These are phyloP conservation scores for Penicillium subrubescens DNA, from an alignment of 495 filamentous ascomycete species.

Conservation along the genomic window DNA sequence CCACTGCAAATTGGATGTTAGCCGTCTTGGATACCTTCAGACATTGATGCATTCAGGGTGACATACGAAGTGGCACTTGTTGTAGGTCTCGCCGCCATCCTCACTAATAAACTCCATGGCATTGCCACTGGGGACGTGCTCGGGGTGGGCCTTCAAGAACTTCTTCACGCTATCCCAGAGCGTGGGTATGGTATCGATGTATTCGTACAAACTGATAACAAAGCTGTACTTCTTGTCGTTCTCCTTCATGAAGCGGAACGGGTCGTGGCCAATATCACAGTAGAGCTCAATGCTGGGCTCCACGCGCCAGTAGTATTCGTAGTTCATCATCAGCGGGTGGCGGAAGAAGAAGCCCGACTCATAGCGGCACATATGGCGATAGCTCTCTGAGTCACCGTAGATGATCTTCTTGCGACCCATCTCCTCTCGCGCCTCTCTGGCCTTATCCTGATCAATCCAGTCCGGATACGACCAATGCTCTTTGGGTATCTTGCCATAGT, in stretches of 20 bases:
- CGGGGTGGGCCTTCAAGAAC: constrained; percentile 85
- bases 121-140: constrained; percentile 83
- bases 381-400: constrained; percentile 91
- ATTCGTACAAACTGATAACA: constrained; percentile 88
- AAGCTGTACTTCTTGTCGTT: constrained; percentile 91
- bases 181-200: constrained; percentile 92
- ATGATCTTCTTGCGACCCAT: constrained; percentile 86
- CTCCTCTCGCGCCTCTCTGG: constrained; percentile 75
- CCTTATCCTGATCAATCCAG: constrained; percentile 85
- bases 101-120: constrained; percentile 90
- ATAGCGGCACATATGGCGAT: constrained; percentile 93
- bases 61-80: constrained; percentile 94
- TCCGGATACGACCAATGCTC: constrained; percentile 92
- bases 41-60: neutral
- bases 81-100: constrained; percentile 86
- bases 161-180: constrained; percentile 92
- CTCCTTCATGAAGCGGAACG: constrained; percentile 85
- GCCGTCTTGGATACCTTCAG: neutral
- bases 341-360: constrained; percentile 95
- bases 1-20: constrained; percentile 57
- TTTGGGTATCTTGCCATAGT: constrained; percentile 81
- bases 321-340: constrained; percentile 77
- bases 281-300: constrained; percentile 87
- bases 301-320: constrained; percentile 92
- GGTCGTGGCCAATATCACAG: constrained; percentile 82